These are phyloP conservation scores for Trametes maxima DNA, from an alignment of 768 basidiomycete genomes.

Conservation along the genomic window DNA sequence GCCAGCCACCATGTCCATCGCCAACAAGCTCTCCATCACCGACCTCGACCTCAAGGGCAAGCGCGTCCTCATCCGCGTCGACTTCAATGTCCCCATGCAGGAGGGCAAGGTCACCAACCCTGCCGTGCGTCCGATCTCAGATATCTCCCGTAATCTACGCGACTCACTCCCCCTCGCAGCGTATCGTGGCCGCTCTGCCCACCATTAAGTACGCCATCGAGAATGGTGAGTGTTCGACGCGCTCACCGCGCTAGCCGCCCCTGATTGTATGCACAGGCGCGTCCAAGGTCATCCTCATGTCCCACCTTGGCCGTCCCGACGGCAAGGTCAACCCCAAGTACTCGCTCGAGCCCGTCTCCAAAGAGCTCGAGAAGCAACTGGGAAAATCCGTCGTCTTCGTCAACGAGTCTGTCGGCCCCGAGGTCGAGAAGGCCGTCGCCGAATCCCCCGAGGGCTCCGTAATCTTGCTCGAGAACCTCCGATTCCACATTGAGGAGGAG, in stretches of 20 bases:
- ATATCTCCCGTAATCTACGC: conserved; percentile 14
- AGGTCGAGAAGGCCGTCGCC: conserved; percentile 79
- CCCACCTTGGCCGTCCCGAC: conserved; percentile 96
- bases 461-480: conserved; percentile 94
- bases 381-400: conserved; percentile 78
- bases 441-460: conserved; percentile 66
- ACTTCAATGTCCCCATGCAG: conserved; percentile 94
- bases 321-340: conserved; percentile 88
- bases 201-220: conserved; percentile 94
- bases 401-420: conserved; percentile 81
- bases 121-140: conserved; percentile 61
- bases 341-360: conserved; percentile 85
- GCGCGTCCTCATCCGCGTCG: conserved; percentile 91
- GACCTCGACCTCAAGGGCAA: conserved; percentile 87
- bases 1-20: conserved; percentile 73
- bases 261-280: conserved; percentile 55
- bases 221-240: conserved; percentile 51
- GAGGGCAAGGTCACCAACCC: conserved; percentile 95
- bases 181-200: conserved; percentile 95
- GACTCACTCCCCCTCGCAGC: conserved; percentile 47
- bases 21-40: conserved; percentile 91
- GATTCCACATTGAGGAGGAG: conserved; percentile 99
- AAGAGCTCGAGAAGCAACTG: conserved; percentile 77
- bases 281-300: conserved; percentile 88
- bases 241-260: neutral